These are phyloP conservation scores for Sherardia arvensis DNA, from an alignment of 257 asterid species.

Conservation along the genomic window DNA sequence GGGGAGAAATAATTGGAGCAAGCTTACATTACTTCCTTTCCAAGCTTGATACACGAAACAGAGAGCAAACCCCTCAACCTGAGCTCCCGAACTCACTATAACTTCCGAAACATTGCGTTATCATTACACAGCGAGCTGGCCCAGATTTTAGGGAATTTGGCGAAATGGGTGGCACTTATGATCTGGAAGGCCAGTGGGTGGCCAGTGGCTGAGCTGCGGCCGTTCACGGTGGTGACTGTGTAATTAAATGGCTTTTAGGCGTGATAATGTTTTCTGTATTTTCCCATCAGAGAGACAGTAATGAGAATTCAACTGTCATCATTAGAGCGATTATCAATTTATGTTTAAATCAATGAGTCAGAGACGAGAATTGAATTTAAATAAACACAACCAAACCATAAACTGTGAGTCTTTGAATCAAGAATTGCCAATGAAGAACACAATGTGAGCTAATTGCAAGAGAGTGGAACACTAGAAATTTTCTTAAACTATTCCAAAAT, in stretches of 20 bases:
- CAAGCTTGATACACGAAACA: slow-evolving; percentile 67
- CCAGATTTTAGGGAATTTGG: slow-evolving; percentile 11
- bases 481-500: slow-evolving; percentile 1
- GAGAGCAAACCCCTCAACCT: slow-evolving; percentile 26
- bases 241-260: not conserved
- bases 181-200: slow-evolving; percentile 28
- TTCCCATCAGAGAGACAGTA: slow-evolving; percentile 9
- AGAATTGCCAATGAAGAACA: too few relatives aligned
- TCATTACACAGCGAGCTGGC: slow-evolving; percentile 9
- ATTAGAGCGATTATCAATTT: too few relatives aligned
- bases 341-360: too few relatives aligned
- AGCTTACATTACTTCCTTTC: slow-evolving; percentile 96
- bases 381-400: too few relatives aligned
- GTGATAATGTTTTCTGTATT: slow-evolving; percentile 36
- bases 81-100: slow-evolving; percentile 43
- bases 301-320: too few relatives aligned
- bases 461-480: too few relatives aligned
- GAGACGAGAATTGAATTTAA: too few relatives aligned
- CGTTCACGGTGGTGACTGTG: slow-evolving; percentile 24
- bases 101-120: slow-evolving; percentile 36
- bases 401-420: too few relatives aligned
- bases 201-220: not conserved
- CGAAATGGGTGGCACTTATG: slow-evolving; percentile 19
- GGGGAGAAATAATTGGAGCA: slow-evolving; percentile 21
- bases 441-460: too few relatives aligned